Conservation (phyloP, 176 grass and related monocot genomes). For the Tuctoria greenei region DNA sequence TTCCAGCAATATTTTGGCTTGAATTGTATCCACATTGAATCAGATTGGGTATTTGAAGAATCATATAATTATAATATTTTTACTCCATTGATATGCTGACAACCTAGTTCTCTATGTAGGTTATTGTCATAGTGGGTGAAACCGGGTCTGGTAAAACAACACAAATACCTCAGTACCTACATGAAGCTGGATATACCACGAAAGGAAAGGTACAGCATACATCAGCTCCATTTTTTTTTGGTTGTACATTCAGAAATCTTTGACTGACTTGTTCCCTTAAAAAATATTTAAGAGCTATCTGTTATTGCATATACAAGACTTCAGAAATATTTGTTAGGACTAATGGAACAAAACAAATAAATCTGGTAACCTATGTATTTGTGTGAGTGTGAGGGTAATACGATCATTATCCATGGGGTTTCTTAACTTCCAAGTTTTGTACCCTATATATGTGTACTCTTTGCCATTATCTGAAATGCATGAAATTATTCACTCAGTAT, state of each 20-base stretch:
- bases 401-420: too few relatives aligned
- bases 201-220: constrained; percentile 55
- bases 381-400: too few relatives aligned
- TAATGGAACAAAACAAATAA: constrained; percentile 13
- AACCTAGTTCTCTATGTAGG: constrained; percentile 39
- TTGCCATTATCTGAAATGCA: too few relatives aligned
- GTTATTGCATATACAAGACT: neutral
- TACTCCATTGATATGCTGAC: neutral
- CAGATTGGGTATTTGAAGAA: neutral
- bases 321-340: neutral
- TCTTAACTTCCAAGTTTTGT: too few relatives aligned
- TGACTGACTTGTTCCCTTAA: neutral
- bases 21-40: neutral
- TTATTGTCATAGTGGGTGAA: constrained; percentile 95
- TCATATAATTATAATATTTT: neutral
- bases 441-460: too few relatives aligned
- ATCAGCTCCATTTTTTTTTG: constrained; percentile 1
- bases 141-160: constrained; percentile 97
- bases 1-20: neutral
- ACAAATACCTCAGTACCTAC: constrained; percentile 96
- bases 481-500: too few relatives aligned
- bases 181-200: constrained; percentile 88
- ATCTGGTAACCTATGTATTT: too few relatives aligned
- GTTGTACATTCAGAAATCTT: neutral
- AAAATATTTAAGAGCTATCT: neutral